phyloP scores from a whole-genome alignment of 2,329 filamentous ascomycete species.

The Xylariaceae sp. region DNA sequence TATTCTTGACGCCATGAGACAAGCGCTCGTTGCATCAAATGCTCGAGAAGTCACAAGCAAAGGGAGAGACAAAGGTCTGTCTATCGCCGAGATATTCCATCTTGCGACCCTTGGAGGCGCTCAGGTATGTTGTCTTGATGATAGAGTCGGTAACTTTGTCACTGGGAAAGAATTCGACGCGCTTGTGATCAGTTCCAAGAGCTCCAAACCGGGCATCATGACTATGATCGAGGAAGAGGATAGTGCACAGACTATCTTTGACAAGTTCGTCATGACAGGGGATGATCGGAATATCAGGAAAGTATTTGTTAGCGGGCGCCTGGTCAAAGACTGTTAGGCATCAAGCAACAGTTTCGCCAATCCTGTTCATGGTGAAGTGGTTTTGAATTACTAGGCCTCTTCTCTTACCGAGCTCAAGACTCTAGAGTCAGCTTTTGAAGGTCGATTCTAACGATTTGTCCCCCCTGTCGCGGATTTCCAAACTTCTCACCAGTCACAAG shows the following conservation, averaged over 20 bases:
- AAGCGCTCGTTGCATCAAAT: slow-evolving; percentile 53
- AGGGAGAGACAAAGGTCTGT: slow-evolving; percentile 42
- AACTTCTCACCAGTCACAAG: background rate
- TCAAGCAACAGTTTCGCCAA: too few relatives aligned
- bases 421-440: background rate
- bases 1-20: slow-evolving; percentile 56
- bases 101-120: slow-evolving; percentile 61
- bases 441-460: background rate
- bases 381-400: background rate
- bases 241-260: slow-evolving; percentile 43
- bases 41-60: slow-evolving; percentile 40
- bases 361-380: background rate
- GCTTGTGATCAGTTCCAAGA: slow-evolving; percentile 40
- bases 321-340: slow-evolving; percentile 24
- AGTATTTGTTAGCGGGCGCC: slow-evolving; percentile 50
- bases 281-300: slow-evolving; percentile 58
- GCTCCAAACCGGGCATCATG: slow-evolving; percentile 40
- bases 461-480: background rate
- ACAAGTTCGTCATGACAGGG: slow-evolving; percentile 64
- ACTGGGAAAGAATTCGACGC: slow-evolving; percentile 62
- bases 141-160: slow-evolving; percentile 53
- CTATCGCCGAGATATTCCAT: slow-evolving; percentile 52
- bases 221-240: slow-evolving; percentile 51
- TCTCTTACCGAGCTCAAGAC: too few relatives aligned
- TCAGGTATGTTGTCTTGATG: slow-evolving; percentile 50